These are phyloP conservation scores for Exophiala calicioides DNA, from an alignment of 2,329 filamentous ascomycete genomes.

Conservation along the genomic window DNA sequence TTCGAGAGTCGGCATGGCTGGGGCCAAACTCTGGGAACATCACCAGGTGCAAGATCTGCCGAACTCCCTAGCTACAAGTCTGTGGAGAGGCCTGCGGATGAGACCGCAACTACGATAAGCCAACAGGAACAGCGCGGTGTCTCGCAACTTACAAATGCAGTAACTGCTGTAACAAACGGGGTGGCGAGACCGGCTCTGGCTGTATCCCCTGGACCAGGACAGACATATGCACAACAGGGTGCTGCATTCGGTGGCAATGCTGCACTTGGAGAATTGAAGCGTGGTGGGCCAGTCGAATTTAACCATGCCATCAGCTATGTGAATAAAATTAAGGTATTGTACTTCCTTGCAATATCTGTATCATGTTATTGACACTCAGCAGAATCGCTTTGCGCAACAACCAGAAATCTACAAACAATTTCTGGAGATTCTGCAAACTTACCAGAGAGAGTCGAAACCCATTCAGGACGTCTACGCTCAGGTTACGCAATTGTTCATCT, in stretches of 20 bases:
- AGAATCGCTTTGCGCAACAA: slow-evolving; percentile 96
- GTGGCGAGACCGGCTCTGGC: slow-evolving; percentile 49
- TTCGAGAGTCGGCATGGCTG: slow-evolving; percentile 29
- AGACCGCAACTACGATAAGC: slow-evolving; percentile 22
- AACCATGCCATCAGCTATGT: slow-evolving; percentile 99
- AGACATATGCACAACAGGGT: slow-evolving; percentile 37
- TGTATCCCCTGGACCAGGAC: slow-evolving; percentile 47
- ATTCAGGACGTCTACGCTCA: slow-evolving; percentile 98
- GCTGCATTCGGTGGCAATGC: slow-evolving; percentile 54
- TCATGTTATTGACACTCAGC: slow-evolving; percentile 6
- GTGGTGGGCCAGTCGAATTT: slow-evolving; percentile 93
- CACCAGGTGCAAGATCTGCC: slow-evolving; percentile 34
- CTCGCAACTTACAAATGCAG: slow-evolving; percentile 63
- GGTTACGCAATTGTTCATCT: slow-evolving; percentile 90
- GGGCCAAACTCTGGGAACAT: slow-evolving; percentile 31
- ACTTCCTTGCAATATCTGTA: neutral
- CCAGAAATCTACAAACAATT: slow-evolving; percentile 99
- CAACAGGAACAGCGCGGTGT: slow-evolving; percentile 30
- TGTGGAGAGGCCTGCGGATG: slow-evolving; percentile 21
- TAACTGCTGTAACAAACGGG: slow-evolving; percentile 59
- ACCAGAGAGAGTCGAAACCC: slow-evolving; percentile 95
- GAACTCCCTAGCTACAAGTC: slow-evolving; percentile 28
- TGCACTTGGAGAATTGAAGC: slow-evolving; percentile 61
- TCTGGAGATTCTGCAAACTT: slow-evolving; percentile 95
- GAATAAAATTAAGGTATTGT: slow-evolving; percentile 94